Evolutionary conservation across 2,329 filamentous ascomycete genomes (phyloP), one percentile per base, ranked within the genome.

Genomic region (Microdochium nivale): DNA sequence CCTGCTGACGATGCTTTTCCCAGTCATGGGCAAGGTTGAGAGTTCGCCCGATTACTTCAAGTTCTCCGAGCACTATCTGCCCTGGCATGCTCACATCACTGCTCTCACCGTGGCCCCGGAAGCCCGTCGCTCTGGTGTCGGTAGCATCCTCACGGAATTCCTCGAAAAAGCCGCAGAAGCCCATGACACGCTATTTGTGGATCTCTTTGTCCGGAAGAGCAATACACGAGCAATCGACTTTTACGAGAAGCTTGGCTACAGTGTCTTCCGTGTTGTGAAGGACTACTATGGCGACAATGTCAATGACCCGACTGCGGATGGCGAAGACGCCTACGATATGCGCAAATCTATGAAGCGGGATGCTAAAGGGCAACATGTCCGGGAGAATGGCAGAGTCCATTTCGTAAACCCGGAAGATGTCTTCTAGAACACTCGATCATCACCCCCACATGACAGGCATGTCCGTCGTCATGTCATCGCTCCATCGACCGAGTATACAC

Each of bases 1-100:
- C 24, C 44, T 54, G 47, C 54, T 49, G 49, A 23, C 21, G 46
- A 64, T 61, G 53, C 51, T 51, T 48, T 16, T 46, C 55, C 50
- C 58, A 96, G 91, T 99, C 66, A 95, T 99, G 81, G 94, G 92
- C 65, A 99, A 99, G 74, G 81, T 95, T 54, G 92, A 97, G 74
- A 85, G 90, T 57, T 95, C 90, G 51, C 86, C 88, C 16, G 76
- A 88, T 46, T 83, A 84, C 50, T 81, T 87, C 66, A 78, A 82
- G 54, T 83, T 83, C 62, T 94, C 89, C 49, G 79, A 86, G 62
- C 90, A 96, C 72, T 95, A 95, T 72, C 86, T 96, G n/a, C 92
- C 92, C n/a, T 97, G 90, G 89, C 94, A 99, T 72, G 92, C 90
- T 21, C 94, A 99, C 70, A 95, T 99, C 65, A 99, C 94, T 3